Evolutionary conservation across 371 early-diverging fungal species (phyloP).

Genomic region (Funneliformis caledonium): DNA sequence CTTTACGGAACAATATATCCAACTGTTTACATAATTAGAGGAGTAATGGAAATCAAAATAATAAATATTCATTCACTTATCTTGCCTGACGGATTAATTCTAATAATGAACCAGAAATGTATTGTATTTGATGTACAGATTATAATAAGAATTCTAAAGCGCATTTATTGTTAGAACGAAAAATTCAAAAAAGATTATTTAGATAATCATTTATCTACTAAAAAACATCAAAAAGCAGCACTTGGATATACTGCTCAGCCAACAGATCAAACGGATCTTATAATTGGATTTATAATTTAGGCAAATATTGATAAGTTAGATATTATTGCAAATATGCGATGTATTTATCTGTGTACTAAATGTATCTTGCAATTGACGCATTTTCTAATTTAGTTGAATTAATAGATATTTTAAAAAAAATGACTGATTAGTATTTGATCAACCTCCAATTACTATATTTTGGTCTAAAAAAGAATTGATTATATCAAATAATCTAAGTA

Average conservation of each 20-base stretch:
- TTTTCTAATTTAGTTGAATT: background rate
- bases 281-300: background rate
- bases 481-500: background rate
- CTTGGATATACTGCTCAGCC: background rate
- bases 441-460: constrained; percentile 2
- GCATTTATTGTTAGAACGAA: background rate
- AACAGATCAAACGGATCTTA: background rate
- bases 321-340: background rate
- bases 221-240: background rate
- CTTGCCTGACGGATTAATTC: too few relatives aligned
- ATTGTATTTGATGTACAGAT: background rate
- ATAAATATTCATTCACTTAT: too few relatives aligned
- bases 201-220: background rate
- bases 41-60: too few relatives aligned
- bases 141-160: background rate
- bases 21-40: too few relatives aligned
- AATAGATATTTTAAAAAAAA: background rate
- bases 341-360: background rate
- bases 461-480: background rate
- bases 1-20: too few relatives aligned
- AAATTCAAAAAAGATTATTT: constrained; percentile 18
- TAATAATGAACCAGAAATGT: background rate
- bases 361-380: background rate
- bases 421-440: background rate
- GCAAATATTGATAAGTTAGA: background rate